A percentile compares a stretch with the other conserved stretches of the same genome.
These are phyloP conservation scores for Pythium plurisporium DNA, from an alignment of 352 stramenopile species.

Conservation along the genomic window DNA sequence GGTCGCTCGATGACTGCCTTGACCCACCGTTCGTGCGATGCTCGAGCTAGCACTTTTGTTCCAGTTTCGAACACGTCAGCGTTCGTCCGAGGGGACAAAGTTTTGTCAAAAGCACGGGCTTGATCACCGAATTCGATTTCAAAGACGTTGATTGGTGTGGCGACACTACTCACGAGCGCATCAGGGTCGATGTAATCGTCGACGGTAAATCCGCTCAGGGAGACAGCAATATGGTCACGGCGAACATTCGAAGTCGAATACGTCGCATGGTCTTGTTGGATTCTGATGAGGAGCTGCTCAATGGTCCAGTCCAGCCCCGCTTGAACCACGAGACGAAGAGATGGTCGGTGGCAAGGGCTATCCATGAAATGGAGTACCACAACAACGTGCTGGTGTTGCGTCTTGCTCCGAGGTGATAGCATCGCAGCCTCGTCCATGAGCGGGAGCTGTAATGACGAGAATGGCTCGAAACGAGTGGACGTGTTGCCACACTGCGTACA, in stretches of 20 bases:
- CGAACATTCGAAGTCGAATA: slow-evolving; percentile 6
- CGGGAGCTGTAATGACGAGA: slow-evolving; percentile 72
- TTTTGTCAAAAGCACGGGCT: slow-evolving; percentile 1
- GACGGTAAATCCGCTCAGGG: slow-evolving; percentile 23
- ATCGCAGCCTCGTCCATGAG: slow-evolving; percentile 24
- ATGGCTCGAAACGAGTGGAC: slow-evolving; percentile 83
- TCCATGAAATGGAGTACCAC: slow-evolving; percentile 35
- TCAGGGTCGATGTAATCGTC: slow-evolving; percentile 31
- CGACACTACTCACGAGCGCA: slow-evolving; percentile 22
- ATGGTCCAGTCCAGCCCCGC: slow-evolving; percentile 28
- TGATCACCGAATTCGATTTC: slow-evolving; percentile 31
- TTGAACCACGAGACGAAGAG: slow-evolving; percentile 23
- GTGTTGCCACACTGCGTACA: slow-evolving; percentile 88
- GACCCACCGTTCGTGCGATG: slow-evolving; percentile 25
- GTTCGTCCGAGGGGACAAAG: not conserved
- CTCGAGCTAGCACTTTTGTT: slow-evolving; percentile 2
- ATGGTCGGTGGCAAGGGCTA: slow-evolving; percentile 7
- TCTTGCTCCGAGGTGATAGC: slow-evolving; percentile 9
- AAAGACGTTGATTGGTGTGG: slow-evolving; percentile 34
- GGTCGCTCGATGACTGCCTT: slow-evolving; percentile 16
- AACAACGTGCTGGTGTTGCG: slow-evolving; percentile 25
- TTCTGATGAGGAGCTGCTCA: slow-evolving; percentile 34
- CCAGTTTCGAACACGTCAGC: slow-evolving; percentile 5
- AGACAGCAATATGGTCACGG: slow-evolving; percentile 23
- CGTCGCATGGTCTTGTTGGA: slow-evolving; percentile 23